Conservation (phyloP, 2,329 filamentous ascomycete genomes). For the Domatiomyces globalis region DNA sequence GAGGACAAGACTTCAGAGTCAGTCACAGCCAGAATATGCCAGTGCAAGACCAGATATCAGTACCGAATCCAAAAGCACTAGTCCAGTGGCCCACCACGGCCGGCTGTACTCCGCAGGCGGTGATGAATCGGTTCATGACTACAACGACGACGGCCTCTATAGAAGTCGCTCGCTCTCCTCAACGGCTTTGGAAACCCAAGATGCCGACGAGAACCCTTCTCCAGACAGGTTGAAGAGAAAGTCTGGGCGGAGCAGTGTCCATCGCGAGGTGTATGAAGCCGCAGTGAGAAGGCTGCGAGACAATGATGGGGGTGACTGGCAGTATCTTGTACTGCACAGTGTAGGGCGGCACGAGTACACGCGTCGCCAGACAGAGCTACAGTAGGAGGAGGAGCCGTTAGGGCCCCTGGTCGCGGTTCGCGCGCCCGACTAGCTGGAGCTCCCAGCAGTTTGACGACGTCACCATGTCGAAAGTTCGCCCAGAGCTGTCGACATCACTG, state of each 20-base stretch:
- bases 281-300: slow-evolving; percentile 9
- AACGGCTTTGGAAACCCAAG: neutral
- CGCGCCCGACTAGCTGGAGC: no score
- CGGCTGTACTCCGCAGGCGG: neutral
- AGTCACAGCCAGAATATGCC: neutral
- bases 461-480: neutral
- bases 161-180: neutral
- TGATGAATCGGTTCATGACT: neutral
- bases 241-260: neutral
- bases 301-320: slow-evolving; percentile 11
- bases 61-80: neutral
- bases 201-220: neutral
- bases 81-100: neutral
- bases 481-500: neutral
- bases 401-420: no score
- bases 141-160: neutral
- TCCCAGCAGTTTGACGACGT: neutral
- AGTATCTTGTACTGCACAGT: slow-evolving; percentile 10
- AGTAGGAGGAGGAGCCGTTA: neutral
- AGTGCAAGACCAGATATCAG: neutral
- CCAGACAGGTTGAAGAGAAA: neutral
- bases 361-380: slow-evolving; percentile 11
- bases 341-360: slow-evolving; percentile 10
- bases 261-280: slow-evolving; percentile 7
- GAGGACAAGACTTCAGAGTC: slow-evolving; percentile 1